Evolutionary conservation across 2,329 filamentous ascomycete genomes (phyloP).

Genomic region (Fusarium citri): DNA sequence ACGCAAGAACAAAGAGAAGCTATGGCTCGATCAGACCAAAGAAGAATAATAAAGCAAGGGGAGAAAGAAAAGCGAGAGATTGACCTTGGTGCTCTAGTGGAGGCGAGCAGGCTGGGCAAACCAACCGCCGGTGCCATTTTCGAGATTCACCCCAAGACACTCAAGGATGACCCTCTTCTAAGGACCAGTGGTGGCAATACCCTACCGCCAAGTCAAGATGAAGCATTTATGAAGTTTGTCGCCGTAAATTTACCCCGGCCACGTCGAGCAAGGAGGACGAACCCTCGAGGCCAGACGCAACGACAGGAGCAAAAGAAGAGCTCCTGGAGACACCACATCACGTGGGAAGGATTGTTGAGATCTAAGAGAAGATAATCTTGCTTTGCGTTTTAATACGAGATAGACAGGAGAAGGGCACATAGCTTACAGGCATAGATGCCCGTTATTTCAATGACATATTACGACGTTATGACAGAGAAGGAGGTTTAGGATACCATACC

Average conservation of each 20-base stretch:
- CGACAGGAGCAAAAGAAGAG: constrained; percentile 15
- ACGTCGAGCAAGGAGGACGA: constrained; percentile 14
- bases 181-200: constrained; percentile 43
- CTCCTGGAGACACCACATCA: constrained; percentile 35
- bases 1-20: constrained; percentile 42
- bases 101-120: constrained; percentile 47
- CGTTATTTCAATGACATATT: constrained; percentile 28
- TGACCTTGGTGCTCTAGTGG: constrained; percentile 49
- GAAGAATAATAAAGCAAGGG: constrained; percentile 27
- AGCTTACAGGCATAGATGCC: neutral
- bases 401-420: constrained; percentile 2
- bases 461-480: constrained; percentile 42
- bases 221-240: constrained; percentile 48
- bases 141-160: constrained; percentile 56
- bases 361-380: constrained; percentile 38
- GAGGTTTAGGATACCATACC: constrained; percentile 41
- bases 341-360: constrained; percentile 44
- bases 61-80: constrained; percentile 41
- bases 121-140: constrained; percentile 47
- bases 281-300: constrained; percentile 2
- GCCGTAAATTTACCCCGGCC: constrained; percentile 17
- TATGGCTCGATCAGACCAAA: constrained; percentile 37
- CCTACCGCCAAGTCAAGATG: constrained; percentile 57
- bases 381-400: neutral
- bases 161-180: constrained; percentile 55